phyloP scores from a whole-genome alignment of 257 asterid genomes.

The Pogostemon cablin region DNA sequence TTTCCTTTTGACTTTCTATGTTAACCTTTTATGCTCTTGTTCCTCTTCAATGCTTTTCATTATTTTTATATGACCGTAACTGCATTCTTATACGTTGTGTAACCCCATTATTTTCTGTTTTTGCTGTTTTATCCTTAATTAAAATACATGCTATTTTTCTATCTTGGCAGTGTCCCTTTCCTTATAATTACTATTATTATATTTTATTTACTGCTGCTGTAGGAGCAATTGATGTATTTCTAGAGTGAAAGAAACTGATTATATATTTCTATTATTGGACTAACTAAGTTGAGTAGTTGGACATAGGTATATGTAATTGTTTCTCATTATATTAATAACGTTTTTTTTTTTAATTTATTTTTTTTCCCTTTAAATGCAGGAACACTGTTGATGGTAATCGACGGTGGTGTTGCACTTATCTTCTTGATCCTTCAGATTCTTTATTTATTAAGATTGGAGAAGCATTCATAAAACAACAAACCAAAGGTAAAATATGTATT shows the following conservation, averaged over 20 bases:
- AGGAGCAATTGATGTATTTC: conserved; percentile 7
- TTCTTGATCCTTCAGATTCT: conserved; percentile 93
- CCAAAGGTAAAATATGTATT: conserved; percentile 50
- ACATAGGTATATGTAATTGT: conserved; percentile 6
- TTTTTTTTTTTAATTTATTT: background rate
- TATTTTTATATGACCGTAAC: background rate
- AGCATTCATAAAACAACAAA: conserved; percentile 76
- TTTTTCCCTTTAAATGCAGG: conserved; percentile 46
- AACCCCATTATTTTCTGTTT: background rate
- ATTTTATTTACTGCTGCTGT: background rate
- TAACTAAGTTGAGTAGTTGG: conserved; percentile 18
- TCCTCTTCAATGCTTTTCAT: conserved; percentile 20
- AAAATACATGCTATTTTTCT: background rate
- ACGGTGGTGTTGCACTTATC: conserved; percentile 95
- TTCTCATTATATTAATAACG: background rate
- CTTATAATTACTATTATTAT: no score
- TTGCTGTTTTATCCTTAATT: conserved; percentile 21
- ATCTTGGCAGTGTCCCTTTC: no score
- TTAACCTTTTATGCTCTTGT: conserved; percentile 19
- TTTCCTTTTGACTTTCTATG: conserved; percentile 15
- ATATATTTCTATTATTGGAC: conserved; percentile 6
- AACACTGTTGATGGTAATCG: conserved; percentile 83
- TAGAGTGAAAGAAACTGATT: background rate
- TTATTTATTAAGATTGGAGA: conserved; percentile 85
- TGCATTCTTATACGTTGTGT: background rate